These are phyloP conservation scores for Talaromyces rugulosus DNA, from an alignment of 2,329 filamentous ascomycete genomes.

Conservation along the genomic window DNA sequence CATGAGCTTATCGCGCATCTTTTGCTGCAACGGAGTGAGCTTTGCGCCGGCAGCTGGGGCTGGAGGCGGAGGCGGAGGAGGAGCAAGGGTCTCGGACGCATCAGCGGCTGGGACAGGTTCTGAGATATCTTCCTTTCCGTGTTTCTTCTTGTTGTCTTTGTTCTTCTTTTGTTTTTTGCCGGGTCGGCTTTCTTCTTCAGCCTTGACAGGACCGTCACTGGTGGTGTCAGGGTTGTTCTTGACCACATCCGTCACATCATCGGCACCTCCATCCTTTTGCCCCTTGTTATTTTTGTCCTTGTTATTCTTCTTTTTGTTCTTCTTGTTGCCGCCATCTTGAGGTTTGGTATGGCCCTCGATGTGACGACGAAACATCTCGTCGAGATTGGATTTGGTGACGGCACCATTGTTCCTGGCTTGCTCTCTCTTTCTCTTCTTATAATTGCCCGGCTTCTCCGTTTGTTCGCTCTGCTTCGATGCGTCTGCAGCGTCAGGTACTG, in stretches of 20 bases:
- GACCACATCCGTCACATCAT: slow-evolving; percentile 24
- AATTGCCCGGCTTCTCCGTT: slow-evolving; percentile 16
- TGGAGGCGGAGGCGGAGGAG: slow-evolving; percentile 27
- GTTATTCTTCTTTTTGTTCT: slow-evolving; percentile 25
- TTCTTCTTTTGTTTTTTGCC: slow-evolving; percentile 14
- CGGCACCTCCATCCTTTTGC: slow-evolving; percentile 12
- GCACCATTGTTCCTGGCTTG: slow-evolving; percentile 22
- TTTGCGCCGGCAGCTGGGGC: slow-evolving; percentile 50
- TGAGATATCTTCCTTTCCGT: slow-evolving; percentile 9
- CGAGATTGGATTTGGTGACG: slow-evolving; percentile 67
- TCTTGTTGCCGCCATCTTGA: slow-evolving; percentile 19
- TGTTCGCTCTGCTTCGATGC: slow-evolving; percentile 15
- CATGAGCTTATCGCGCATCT: slow-evolving; percentile 92
- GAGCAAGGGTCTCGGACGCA: background rate
- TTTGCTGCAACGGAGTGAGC: slow-evolving; percentile 85
- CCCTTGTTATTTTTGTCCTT: slow-evolving; percentile 22
- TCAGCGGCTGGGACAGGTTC: background rate
- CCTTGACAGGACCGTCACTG: slow-evolving; percentile 20
- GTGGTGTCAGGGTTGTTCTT: slow-evolving; percentile 8
- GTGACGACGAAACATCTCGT: slow-evolving; percentile 72
- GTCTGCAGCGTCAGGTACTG: slow-evolving; percentile 17
- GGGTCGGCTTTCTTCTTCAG: slow-evolving; percentile 23
- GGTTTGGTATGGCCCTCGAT: slow-evolving; percentile 60
- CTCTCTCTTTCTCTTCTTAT: slow-evolving; percentile 51
- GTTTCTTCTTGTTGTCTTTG: slow-evolving; percentile 15